Evolutionary conservation across 768 basidiomycete genomes (phyloP).

Genomic region (Podaxis carcinomalis): DNA sequence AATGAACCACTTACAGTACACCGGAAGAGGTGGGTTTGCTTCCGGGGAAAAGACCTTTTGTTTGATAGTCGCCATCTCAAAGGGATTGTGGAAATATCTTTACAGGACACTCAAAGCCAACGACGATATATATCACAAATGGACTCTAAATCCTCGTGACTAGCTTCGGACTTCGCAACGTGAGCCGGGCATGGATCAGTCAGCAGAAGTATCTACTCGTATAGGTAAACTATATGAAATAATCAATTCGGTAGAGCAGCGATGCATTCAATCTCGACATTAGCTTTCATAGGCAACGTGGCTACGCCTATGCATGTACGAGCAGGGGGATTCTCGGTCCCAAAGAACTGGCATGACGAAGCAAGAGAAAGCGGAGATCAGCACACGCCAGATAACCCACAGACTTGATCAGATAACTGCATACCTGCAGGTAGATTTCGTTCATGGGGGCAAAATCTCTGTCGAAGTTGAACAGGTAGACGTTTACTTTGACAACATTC

Average conservation of each 20-base stretch:
- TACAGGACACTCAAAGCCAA: not conserved
- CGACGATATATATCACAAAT: not conserved
- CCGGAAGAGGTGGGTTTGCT: conserved; percentile 10
- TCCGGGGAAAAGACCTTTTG: conserved; percentile 10
- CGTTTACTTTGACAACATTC: conserved; percentile 37
- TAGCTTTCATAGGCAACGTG: conserved; percentile 46
- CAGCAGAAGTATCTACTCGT: no score
- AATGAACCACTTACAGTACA: conserved; percentile 1
- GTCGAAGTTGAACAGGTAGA: conserved; percentile 35
- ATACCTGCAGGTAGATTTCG: conserved; percentile 32
- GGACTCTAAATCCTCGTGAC: not conserved
- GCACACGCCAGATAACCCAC: not conserved
- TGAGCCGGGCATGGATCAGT: not conserved
- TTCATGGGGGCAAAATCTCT: conserved; percentile 36
- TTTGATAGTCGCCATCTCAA: not conserved
- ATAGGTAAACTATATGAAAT: not conserved
- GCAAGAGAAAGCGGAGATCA: not conserved
- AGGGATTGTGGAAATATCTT: not conserved
- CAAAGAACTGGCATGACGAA: conserved; percentile 38
- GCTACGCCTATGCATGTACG: conserved; percentile 58
- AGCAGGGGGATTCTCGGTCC: conserved; percentile 41
- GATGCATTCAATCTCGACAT: conserved; percentile 60
- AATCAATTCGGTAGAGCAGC: conserved; percentile 28
- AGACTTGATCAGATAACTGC: not conserved
- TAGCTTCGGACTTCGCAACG: not conserved